phyloP scores from a whole-genome alignment of 345 rosid genomes.

The Ceriops zippeliana region DNA sequence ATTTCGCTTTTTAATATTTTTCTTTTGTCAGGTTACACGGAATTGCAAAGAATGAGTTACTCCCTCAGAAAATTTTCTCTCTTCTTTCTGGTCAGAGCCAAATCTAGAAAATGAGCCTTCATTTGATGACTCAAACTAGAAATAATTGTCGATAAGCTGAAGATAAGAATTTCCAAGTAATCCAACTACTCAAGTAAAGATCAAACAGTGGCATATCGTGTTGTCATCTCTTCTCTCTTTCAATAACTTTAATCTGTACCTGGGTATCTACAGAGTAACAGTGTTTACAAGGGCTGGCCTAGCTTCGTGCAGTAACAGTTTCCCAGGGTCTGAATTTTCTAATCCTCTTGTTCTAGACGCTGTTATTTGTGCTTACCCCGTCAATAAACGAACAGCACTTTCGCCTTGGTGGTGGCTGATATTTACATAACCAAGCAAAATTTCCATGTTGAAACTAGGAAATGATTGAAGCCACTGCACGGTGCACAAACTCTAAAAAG shows the following conservation, averaged over 20 bases:
- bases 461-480: background rate
- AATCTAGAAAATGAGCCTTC: too few relatives aligned
- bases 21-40: background rate
- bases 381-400: conserved; percentile 60
- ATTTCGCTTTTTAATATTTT: background rate
- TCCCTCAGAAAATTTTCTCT: too few relatives aligned
- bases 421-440: background rate
- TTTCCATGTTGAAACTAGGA: background rate
- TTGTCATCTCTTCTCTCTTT: background rate
- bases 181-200: too few relatives aligned
- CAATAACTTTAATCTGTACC: background rate
- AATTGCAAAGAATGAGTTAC: too few relatives aligned
- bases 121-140: too few relatives aligned
- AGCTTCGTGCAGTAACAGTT: conserved; percentile 28
- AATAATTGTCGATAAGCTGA: too few relatives aligned
- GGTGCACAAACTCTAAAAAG: background rate
- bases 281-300: background rate
- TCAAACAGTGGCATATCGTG: too few relatives aligned
- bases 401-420: conserved; percentile 46
- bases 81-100: too few relatives aligned
- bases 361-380: conserved; percentile 26
- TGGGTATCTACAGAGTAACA: background rate
- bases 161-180: too few relatives aligned
- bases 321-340: conserved; percentile 58
- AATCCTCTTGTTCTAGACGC: conserved; percentile 49